Evolutionary conservation across 495 filamentous ascomycete species (phyloP).

Genomic region (Pyrenula aspistea): DNA sequence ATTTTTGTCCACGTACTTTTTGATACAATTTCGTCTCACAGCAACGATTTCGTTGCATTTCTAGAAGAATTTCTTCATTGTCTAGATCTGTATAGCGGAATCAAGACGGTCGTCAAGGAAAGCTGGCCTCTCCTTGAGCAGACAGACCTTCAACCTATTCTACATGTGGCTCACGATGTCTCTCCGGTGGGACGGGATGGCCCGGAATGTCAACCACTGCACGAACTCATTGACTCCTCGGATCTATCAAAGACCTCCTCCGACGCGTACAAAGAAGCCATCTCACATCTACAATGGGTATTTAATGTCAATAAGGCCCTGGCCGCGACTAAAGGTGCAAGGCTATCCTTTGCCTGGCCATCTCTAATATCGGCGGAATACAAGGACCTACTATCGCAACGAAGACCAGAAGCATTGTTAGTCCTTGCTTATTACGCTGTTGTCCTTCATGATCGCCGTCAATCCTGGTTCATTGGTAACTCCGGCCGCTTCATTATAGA

Average conservation of each 20-base stretch:
- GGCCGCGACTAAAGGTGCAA: neutral
- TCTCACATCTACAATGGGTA: slow-evolving; percentile 9
- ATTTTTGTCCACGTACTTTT: slow-evolving; percentile 34
- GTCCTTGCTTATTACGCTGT: slow-evolving; percentile 29
- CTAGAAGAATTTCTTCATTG: slow-evolving; percentile 28
- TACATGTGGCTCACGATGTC: neutral
- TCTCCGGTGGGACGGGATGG: slow-evolving; percentile 4
- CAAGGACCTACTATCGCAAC: slow-evolving; percentile 14
- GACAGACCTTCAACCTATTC: slow-evolving; percentile 6
- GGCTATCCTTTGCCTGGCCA: slow-evolving; percentile 19
- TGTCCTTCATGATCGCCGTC: slow-evolving; percentile 17
- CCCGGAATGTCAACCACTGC: neutral
- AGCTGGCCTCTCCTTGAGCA: slow-evolving; percentile 13
- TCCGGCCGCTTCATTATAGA: slow-evolving; percentile 13
- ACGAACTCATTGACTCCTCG: slow-evolving; percentile 2
- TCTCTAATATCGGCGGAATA: slow-evolving; percentile 18
- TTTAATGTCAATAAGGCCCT: neutral
- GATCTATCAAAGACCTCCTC: slow-evolving; percentile 1
- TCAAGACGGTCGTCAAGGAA: slow-evolving; percentile 15
- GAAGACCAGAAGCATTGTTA: slow-evolving; percentile 27
- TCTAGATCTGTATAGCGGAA: slow-evolving; percentile 30
- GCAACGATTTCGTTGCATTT: slow-evolving; percentile 19
- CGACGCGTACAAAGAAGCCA: slow-evolving; percentile 8
- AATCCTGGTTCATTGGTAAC: slow-evolving; percentile 25
- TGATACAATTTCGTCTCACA: slow-evolving; percentile 19